A percentile compares a stretch with the other conserved stretches of the same genome.
Evolutionary conservation across 768 basidiomycete genomes (phyloP).

Genomic region (Kwoniella bestiolae): DNA sequence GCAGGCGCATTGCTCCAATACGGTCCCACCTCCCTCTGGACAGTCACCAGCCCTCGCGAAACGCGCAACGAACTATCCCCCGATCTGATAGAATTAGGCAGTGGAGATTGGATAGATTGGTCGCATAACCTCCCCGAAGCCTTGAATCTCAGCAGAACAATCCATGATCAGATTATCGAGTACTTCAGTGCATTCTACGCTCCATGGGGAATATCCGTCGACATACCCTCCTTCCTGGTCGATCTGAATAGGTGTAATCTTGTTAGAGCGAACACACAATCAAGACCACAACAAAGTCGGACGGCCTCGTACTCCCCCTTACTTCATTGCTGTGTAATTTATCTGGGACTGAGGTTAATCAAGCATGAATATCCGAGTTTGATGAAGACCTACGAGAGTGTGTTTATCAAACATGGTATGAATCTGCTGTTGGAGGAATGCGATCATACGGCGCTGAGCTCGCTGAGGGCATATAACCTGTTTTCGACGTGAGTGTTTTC

Average conservation of each 20-base stretch:
- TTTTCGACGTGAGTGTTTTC: conserved; percentile 22
- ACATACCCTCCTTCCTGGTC: conserved; percentile 29
- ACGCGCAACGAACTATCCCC: neutral
- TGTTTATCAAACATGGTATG: conserved; percentile 28
- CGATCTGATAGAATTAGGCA: conserved; percentile 7
- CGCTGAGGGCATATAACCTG: conserved; percentile 22
- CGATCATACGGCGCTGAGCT: conserved; percentile 34
- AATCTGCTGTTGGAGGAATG: conserved; percentile 24
- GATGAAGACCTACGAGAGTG: conserved; percentile 20
- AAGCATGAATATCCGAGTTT: conserved; percentile 22
- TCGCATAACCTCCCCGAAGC: conserved; percentile 24
- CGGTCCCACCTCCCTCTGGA: conserved; percentile 34
- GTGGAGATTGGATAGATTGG: conserved; percentile 35
- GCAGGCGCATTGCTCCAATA: conserved; percentile 29
- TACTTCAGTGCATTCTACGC: conserved; percentile 27
- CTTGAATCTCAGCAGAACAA: conserved; percentile 18
- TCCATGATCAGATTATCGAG: conserved; percentile 27
- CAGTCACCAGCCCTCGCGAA: conserved; percentile 16
- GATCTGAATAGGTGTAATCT: conserved; percentile 29
- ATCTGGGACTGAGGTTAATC: conserved; percentile 21
- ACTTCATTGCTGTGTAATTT: conserved; percentile 28
- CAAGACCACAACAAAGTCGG: conserved; percentile 8
- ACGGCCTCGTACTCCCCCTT: conserved; percentile 31
- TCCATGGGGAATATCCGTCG: conserved; percentile 30
- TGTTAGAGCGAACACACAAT: neutral